Percentiles rank a stretch among this genome's conserved stretches.
Conservation (phyloP, 176 grass and related monocot species). For the Rhynchospora tenuis region DNA sequence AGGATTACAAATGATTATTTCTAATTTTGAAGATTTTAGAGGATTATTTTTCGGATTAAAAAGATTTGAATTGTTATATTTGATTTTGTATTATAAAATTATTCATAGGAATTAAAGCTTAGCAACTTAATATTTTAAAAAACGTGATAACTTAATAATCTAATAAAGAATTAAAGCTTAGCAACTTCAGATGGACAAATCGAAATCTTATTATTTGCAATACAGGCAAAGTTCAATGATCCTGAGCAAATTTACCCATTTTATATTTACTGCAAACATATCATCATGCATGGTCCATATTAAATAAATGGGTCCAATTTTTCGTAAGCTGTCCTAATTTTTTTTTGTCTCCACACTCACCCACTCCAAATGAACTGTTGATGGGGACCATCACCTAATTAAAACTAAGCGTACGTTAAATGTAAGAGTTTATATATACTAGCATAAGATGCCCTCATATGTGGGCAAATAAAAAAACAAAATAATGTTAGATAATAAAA, state of each 20-base stretch:
- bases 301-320: conserved; percentile 1
- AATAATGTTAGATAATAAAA: too few species aligned
- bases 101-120: too few species aligned
- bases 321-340: neutral
- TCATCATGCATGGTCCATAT: neutral
- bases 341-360: neutral
- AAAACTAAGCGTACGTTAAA: neutral
- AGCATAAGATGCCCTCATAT: too few species aligned
- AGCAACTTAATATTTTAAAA: too few species aligned
- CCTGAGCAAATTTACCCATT: neutral
- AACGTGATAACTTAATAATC: neutral
- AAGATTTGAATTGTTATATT: too few species aligned
- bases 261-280: neutral
- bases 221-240: neutral
- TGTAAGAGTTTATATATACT: too few species aligned
- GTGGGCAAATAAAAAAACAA: too few species aligned
- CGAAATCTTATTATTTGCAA: neutral
- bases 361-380: neutral
- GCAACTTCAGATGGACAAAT: neutral
- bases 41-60: too few species aligned
- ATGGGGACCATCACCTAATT: conserved; percentile 3
- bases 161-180: neutral
- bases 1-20: too few species aligned
- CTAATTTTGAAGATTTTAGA: too few species aligned
- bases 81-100: too few species aligned